phyloP scores from a whole-genome alignment of 2,329 filamentous ascomycete species.

The Juglanconis sp. region DNA sequence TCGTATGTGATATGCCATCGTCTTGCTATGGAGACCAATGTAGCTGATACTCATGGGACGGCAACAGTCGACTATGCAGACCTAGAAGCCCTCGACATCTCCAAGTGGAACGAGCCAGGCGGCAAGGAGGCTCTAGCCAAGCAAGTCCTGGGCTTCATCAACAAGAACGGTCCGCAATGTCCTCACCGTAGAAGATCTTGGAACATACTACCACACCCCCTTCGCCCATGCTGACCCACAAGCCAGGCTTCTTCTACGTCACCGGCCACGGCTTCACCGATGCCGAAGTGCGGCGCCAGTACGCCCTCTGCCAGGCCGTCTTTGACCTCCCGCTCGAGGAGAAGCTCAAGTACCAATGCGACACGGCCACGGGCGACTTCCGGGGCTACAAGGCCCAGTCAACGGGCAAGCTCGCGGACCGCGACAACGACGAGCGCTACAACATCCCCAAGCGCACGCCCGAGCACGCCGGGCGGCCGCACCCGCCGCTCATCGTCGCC shows the following conservation, averaged over 20 bases:
- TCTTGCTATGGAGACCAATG: too few species aligned
- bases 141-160: constrained; percentile 25
- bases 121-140: constrained; percentile 22
- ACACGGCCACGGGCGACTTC: constrained; percentile 27
- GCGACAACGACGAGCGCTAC: constrained; percentile 25
- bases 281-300: constrained; percentile 9
- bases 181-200: too few species aligned
- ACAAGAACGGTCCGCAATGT: constrained; percentile 20
- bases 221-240: background rate
- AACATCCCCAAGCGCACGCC: constrained; percentile 27
- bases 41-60: background rate
- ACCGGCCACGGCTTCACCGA: constrained; percentile 20
- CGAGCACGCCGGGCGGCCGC: constrained; percentile 18
- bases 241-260: constrained; percentile 25
- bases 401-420: constrained; percentile 19
- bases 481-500: constrained; percentile 23
- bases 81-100: constrained; percentile 25
- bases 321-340: constrained; percentile 16
- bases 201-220: too few species aligned
- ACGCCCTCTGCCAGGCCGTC: constrained; percentile 12
- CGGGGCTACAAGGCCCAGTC: constrained; percentile 26
- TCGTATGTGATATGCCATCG: constrained; percentile 9
- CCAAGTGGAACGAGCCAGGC: constrained; percentile 20
- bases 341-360: constrained; percentile 22
- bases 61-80: constrained; percentile 23